Evolutionary conservation across 176 grass and related monocot genomes (phyloP).

Genomic region (Panicum miliaceum): DNA sequence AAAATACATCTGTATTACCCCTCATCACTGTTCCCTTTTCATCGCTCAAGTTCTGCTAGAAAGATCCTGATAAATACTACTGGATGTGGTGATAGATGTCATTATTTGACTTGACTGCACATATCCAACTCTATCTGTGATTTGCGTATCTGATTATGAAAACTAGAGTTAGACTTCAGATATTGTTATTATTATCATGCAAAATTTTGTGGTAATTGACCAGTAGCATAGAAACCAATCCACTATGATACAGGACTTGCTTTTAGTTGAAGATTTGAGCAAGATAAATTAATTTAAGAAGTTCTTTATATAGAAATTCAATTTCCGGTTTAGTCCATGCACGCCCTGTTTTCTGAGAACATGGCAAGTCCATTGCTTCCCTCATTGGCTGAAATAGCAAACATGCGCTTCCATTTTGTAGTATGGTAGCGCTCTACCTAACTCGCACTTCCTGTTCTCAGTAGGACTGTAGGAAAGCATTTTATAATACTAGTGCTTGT

Average conservation of each 20-base stretch:
- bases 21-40: constrained; percentile 1
- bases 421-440: background rate
- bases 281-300: background rate
- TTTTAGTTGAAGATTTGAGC: background rate
- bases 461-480: background rate
- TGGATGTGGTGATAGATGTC: background rate
- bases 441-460: background rate
- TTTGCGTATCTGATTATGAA: background rate
- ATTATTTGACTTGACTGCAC: constrained; percentile 2
- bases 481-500: background rate
- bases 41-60: constrained; percentile 13
- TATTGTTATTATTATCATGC: constrained; percentile 17
- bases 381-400: background rate
- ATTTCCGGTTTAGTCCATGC: background rate
- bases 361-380: background rate
- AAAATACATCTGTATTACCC: background rate
- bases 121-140: background rate
- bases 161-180: background rate
- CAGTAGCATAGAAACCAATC: constrained; percentile 6
- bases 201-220: constrained; percentile 14
- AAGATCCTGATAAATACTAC: background rate
- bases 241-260: background rate
- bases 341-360: background rate
- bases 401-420: background rate
- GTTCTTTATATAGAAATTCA: background rate